Evolutionary conservation across 768 basidiomycete genomes (phyloP).

Genomic region (Tricholoma matsutake): DNA sequence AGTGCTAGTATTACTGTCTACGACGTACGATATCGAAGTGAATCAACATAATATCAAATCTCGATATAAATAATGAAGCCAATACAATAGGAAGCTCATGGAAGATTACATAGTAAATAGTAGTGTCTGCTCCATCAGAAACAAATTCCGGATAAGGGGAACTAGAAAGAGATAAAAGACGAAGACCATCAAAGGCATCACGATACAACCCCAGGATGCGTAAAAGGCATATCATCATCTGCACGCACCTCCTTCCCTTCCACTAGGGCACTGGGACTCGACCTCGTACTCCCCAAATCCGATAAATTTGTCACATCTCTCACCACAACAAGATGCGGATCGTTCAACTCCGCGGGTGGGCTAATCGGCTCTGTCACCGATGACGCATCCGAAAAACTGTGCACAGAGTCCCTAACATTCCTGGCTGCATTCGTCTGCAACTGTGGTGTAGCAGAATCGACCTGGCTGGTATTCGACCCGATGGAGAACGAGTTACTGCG

Average conservation of each 20-base stretch:
- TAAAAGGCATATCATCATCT: neutral
- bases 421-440: constrained; percentile 31
- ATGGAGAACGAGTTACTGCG: constrained; percentile 48
- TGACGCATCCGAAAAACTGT: constrained; percentile 56
- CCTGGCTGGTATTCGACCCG: constrained; percentile 3
- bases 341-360: constrained; percentile 40
- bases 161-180: neutral
- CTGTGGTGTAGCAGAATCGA: constrained; percentile 21
- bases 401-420: constrained; percentile 39
- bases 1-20: too few relatives aligned
- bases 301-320: constrained; percentile 29
- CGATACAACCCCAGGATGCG: neutral
- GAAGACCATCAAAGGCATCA: neutral
- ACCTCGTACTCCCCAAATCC: constrained; percentile 14
- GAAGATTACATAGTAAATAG: neutral
- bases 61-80: neutral
- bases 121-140: neutral
- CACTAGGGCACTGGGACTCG: constrained; percentile 6
- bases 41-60: neutral
- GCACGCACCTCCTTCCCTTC: constrained; percentile 14
- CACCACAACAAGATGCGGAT: constrained; percentile 18
- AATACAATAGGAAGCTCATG: too few relatives aligned
- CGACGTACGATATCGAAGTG: too few relatives aligned
- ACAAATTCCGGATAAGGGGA: neutral
- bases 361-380: constrained; percentile 59